Conservation (phyloP, 768 basidiomycete genomes). For the Suillus alpinus region DNA sequence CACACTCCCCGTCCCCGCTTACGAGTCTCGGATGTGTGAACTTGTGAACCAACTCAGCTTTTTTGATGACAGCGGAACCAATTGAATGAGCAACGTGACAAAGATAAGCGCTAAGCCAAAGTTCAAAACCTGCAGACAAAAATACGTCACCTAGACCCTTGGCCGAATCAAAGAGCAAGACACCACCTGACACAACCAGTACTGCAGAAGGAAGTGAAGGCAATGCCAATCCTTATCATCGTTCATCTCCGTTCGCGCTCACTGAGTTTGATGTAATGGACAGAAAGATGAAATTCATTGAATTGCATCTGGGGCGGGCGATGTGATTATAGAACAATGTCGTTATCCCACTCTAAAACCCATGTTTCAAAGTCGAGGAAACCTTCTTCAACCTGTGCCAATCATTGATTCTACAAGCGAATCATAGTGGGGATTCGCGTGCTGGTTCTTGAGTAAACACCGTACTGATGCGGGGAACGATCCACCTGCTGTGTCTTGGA, state of each 20-base stretch:
- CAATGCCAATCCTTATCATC: not conserved
- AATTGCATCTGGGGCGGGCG: not conserved
- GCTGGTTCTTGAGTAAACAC: not conserved
- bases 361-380: constrained; percentile 3
- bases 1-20: not conserved
- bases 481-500: not conserved
- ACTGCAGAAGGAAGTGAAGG: not conserved
- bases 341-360: not conserved
- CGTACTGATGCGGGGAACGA: not conserved
- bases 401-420: not conserved
- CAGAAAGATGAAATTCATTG: not conserved
- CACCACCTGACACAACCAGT: not conserved
- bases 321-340: constrained; percentile 2
- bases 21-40: not conserved
- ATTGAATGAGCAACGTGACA: not conserved
- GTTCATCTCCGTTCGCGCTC: not conserved
- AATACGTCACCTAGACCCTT: not conserved
- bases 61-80: not conserved
- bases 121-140: not conserved
- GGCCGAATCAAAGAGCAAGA: not conserved
- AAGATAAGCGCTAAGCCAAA: not conserved
- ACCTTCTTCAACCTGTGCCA: not conserved
- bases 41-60: not conserved
- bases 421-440: not conserved
- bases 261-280: not conserved